A percentile compares a stretch with the other conserved stretches of the same genome.
Conservation (phyloP, 768 basidiomycete genomes). For the Trametes sanguinea region DNA sequence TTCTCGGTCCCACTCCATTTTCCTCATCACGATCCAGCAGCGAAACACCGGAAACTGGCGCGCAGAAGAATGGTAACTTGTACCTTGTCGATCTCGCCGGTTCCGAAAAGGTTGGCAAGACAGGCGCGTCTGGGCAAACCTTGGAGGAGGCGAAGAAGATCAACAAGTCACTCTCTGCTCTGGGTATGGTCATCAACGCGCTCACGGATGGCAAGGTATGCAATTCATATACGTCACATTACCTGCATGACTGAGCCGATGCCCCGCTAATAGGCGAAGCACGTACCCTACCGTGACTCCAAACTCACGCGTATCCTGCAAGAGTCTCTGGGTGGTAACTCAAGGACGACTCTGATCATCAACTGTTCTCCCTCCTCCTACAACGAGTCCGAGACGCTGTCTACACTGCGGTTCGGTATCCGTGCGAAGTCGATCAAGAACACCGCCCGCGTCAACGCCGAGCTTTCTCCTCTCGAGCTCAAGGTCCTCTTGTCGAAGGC, state of each 20-base stretch:
- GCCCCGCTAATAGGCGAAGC: constrained; percentile 65
- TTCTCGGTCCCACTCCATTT: constrained; percentile 98
- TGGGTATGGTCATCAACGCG: constrained; percentile 99
- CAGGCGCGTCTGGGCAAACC: constrained; percentile 97
- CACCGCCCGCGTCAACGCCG: constrained; percentile 96
- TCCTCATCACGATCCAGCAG: constrained; percentile 96
- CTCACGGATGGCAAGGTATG: constrained; percentile 90
- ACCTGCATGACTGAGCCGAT: constrained; percentile 6
- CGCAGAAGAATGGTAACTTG: constrained; percentile 93
- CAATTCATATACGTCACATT: not conserved
- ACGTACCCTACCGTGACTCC: constrained; percentile 98
- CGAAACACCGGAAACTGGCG: constrained; percentile 95
- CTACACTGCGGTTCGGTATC: constrained; percentile 98
- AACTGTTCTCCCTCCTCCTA: constrained; percentile 98
- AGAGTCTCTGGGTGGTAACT: constrained; percentile 97
- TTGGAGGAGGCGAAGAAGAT: constrained; percentile 99
- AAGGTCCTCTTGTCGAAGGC: constrained; percentile 91
- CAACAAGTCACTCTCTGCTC: constrained; percentile 95
- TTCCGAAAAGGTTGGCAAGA: constrained; percentile 99
- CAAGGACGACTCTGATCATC: constrained; percentile 95
- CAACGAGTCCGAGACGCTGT: constrained; percentile 95
- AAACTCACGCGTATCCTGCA: constrained; percentile 98
- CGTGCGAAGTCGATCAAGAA: constrained; percentile 99
- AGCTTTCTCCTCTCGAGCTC: constrained; percentile 94
- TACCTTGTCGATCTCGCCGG: constrained; percentile 98